phyloP scores from a whole-genome alignment of 2,329 filamentous ascomycete genomes.

The Hypoxylon sp. region DNA sequence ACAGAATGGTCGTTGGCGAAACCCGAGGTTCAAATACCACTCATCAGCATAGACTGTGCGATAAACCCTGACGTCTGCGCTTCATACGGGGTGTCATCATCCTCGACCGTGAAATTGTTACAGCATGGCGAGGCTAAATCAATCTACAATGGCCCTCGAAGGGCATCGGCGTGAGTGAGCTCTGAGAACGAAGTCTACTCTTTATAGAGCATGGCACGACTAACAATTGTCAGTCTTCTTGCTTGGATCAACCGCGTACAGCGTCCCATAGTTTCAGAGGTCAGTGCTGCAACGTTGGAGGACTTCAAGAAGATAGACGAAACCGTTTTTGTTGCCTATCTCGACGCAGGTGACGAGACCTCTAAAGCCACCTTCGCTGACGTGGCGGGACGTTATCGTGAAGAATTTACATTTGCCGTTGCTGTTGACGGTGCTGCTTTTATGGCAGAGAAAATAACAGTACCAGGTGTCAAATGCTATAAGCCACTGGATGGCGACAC shows the following conservation, averaged over 20 bases:
- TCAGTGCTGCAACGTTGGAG: slow-evolving; percentile 43
- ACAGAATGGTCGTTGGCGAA: slow-evolving; percentile 42
- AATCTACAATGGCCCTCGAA: slow-evolving; percentile 46
- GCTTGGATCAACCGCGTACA: slow-evolving; percentile 49
- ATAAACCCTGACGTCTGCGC: slow-evolving; percentile 29
- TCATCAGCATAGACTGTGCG: slow-evolving; percentile 47
- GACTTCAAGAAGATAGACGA: slow-evolving; percentile 54
- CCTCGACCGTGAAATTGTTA: slow-evolving; percentile 41
- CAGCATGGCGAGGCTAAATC: slow-evolving; percentile 29
- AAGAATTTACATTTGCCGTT: slow-evolving; percentile 57
- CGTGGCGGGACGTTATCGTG: slow-evolving; percentile 50
- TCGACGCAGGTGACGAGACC: slow-evolving; percentile 43
- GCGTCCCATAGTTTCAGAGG: slow-evolving; percentile 50
- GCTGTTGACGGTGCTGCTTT: slow-evolving; percentile 38
- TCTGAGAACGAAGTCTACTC: neutral
- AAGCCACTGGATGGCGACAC: slow-evolving; percentile 52
- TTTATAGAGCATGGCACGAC: neutral
- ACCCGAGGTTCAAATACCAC: slow-evolving; percentile 28
- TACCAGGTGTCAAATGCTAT: slow-evolving; percentile 53
- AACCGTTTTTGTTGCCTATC: slow-evolving; percentile 54
- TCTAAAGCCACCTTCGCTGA: slow-evolving; percentile 46
- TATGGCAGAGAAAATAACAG: slow-evolving; percentile 35
- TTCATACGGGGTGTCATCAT: slow-evolving; percentile 30
- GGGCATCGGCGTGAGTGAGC: slow-evolving; percentile 46
- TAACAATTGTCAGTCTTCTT: slow-evolving; percentile 39